These are phyloP conservation scores for Candida palmyrensis DNA, from an alignment of 805 yeast species.

Conservation along the genomic window DNA sequence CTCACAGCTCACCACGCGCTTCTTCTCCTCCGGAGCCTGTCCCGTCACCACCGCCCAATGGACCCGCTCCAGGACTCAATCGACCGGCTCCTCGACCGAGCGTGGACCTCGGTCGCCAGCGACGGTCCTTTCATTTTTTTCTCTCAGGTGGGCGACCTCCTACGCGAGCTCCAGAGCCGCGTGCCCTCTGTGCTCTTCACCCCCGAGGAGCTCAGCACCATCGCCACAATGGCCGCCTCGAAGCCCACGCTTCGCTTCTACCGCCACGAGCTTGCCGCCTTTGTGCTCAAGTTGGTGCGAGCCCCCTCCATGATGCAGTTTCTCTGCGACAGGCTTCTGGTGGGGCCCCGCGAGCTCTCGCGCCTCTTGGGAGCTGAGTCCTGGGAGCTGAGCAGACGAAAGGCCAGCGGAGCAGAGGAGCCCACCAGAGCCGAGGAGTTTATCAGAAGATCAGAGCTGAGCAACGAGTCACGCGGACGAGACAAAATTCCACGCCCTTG, in stretches of 20 bases:
- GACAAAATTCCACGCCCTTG: too few relatives aligned
- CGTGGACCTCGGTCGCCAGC: conserved; percentile 14
- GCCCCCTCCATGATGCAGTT: conserved; percentile 15
- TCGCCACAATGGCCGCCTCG: too few relatives aligned
- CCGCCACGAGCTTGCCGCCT: conserved; percentile 17
- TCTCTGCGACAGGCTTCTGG: conserved; percentile 16
- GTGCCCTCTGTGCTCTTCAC: neutral
- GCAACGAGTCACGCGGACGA: too few relatives aligned
- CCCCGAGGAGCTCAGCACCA: too few relatives aligned
- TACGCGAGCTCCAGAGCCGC: conserved; percentile 9
- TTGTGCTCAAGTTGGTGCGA: conserved; percentile 19
- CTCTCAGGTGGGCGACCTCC: conserved; percentile 15
- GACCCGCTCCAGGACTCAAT: conserved; percentile 5
- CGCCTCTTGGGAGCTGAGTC: too few relatives aligned
- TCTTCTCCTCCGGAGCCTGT: too few relatives aligned
- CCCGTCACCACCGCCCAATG: too few relatives aligned
- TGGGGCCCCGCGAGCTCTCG: conserved; percentile 7
- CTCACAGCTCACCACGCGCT: too few relatives aligned
- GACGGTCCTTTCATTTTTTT: conserved; percentile 14
- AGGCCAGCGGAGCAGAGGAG: too few relatives aligned
- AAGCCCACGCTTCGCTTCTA: conserved; percentile 13
- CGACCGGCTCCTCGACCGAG: conserved; percentile 15
- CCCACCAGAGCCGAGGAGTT: too few relatives aligned
- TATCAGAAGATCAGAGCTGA: too few relatives aligned
- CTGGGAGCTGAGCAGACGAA: too few relatives aligned